These are phyloP conservation scores for Chlorella sp. DNA, from an alignment of 139 green algal species.

Conservation along the genomic window DNA sequence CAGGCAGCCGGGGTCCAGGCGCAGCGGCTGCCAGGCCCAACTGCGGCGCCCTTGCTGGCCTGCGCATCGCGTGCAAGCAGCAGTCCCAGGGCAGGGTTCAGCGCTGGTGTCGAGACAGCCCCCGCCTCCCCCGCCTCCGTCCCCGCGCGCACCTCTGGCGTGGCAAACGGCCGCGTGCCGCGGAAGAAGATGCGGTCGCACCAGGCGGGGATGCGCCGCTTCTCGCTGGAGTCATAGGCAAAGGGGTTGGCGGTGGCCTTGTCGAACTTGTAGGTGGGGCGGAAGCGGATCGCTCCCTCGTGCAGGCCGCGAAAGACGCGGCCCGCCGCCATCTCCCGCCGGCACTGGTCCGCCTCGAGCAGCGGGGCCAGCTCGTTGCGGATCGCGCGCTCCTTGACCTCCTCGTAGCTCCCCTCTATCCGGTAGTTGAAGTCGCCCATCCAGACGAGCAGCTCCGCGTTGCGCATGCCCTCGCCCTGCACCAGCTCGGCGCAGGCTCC, in stretches of 20 bases:
- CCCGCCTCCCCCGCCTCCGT: no score
- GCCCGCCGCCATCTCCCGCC: slow-evolving; percentile 52
- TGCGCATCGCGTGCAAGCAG: no score
- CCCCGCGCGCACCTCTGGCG: slow-evolving; percentile 1
- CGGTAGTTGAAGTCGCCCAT: slow-evolving; percentile 95
- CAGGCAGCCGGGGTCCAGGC: no score
- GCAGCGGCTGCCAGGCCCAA: no score
- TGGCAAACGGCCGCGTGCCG: slow-evolving; percentile 39
- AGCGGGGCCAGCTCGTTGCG: slow-evolving; percentile 29
- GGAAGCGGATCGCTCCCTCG: slow-evolving; percentile 83
- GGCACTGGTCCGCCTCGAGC: slow-evolving; percentile 63
- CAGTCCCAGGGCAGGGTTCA: no score
- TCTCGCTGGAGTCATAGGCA: slow-evolving; percentile 84
- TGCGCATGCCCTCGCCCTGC: slow-evolving; percentile 44
- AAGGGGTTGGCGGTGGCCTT: slow-evolving; percentile 36
- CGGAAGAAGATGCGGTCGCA: slow-evolving; percentile 94
- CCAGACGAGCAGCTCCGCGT: slow-evolving; percentile 81
- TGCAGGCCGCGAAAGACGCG: slow-evolving; percentile 66
- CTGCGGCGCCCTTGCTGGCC: no score
- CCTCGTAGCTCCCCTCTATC: slow-evolving; percentile 57
- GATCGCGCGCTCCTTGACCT: slow-evolving; percentile 32
- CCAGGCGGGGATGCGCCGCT: slow-evolving; percentile 85
- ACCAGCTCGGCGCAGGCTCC: background rate
- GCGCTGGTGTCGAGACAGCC: no score
- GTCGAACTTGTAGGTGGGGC: slow-evolving; percentile 95